Conservation (phyloP, 2,329 filamentous ascomycete species). For the Leptographium lundbergii region DNA sequence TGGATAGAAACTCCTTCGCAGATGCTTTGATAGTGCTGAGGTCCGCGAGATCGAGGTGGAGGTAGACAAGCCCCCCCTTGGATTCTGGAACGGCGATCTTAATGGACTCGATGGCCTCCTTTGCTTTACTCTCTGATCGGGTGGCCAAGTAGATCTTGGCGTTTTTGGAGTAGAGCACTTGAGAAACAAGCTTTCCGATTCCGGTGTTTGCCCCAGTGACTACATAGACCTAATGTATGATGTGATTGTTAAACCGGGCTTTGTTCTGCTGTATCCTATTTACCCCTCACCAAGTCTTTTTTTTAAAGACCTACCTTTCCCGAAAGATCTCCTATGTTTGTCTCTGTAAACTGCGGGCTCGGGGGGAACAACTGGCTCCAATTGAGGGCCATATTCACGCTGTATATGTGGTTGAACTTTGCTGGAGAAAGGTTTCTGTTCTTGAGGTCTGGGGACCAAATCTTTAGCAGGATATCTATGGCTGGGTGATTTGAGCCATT, state of each 20-base stretch:
- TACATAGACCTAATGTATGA: slow-evolving; percentile 19
- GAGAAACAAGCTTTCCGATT: slow-evolving; percentile 33
- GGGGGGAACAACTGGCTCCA: neutral
- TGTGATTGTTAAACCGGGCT: neutral
- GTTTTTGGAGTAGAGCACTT: slow-evolving; percentile 35
- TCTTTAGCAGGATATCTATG: too few species aligned
- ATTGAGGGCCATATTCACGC: neutral
- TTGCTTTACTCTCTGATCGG: slow-evolving; percentile 25
- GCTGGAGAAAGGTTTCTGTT: too few species aligned
- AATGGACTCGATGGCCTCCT: slow-evolving; percentile 27
- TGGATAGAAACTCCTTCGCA: slow-evolving; percentile 17
- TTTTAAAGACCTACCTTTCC: neutral
- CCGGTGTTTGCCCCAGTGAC: slow-evolving; percentile 27
- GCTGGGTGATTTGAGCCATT: too few species aligned
- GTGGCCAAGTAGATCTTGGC: slow-evolving; percentile 38
- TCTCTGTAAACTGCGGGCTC: neutral
- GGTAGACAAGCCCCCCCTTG: slow-evolving; percentile 23
- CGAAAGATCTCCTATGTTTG: neutral
- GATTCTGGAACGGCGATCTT: slow-evolving; percentile 16
- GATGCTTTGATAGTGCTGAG: slow-evolving; percentile 17
- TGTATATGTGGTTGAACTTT: too few species aligned
- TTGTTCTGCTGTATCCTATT: neutral
- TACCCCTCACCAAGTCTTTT: too few species aligned
- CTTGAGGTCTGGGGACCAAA: too few species aligned
- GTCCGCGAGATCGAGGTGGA: slow-evolving; percentile 28